These are phyloP conservation scores for Lentinula detonsa DNA, from an alignment of 768 basidiomycete species.

Conservation along the genomic window DNA sequence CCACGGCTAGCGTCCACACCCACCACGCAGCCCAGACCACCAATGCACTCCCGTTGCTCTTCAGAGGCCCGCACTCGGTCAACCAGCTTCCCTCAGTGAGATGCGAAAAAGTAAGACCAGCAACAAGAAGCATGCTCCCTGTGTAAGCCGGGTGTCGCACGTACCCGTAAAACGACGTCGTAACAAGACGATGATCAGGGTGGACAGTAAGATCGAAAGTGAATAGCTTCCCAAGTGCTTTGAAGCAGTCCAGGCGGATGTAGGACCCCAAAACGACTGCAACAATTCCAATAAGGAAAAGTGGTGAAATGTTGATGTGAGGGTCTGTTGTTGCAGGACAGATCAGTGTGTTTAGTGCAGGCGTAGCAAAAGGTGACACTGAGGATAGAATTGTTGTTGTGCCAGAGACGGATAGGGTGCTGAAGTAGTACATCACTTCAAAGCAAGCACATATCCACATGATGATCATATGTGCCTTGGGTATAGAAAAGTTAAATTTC, in stretches of 20 bases:
- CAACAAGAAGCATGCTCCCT: conserved; percentile 43
- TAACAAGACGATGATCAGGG: conserved; percentile 45
- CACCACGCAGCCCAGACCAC: conserved; percentile 32
- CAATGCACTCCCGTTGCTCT: conserved; percentile 15
- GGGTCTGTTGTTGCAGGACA: conserved; percentile 21
- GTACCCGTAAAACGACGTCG: conserved; percentile 39
- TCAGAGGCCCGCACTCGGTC: conserved; percentile 25
- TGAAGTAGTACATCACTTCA: conserved; percentile 40
- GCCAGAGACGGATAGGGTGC: conserved; percentile 18
- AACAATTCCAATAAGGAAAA: conserved; percentile 39
- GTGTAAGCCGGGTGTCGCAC: conserved; percentile 55
- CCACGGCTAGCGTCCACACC: conserved; percentile 35
- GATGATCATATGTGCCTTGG: conserved; percentile 41
- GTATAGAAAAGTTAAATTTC: not conserved
- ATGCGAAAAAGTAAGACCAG: conserved; percentile 39
- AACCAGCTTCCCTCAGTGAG: conserved; percentile 42
- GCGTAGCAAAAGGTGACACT: conserved; percentile 24
- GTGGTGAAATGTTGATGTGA: conserved; percentile 28
- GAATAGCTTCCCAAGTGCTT: conserved; percentile 46
- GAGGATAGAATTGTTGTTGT: conserved; percentile 15
- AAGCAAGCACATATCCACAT: conserved; percentile 44
- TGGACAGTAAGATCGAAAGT: conserved; percentile 55
- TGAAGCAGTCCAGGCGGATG: conserved; percentile 49
- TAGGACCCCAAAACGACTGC: conserved; percentile 36
- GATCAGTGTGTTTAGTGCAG: conserved; percentile 15